phyloP scores from a whole-genome alignment of 768 basidiomycete genomes.

The Roridomyces roridus region DNA sequence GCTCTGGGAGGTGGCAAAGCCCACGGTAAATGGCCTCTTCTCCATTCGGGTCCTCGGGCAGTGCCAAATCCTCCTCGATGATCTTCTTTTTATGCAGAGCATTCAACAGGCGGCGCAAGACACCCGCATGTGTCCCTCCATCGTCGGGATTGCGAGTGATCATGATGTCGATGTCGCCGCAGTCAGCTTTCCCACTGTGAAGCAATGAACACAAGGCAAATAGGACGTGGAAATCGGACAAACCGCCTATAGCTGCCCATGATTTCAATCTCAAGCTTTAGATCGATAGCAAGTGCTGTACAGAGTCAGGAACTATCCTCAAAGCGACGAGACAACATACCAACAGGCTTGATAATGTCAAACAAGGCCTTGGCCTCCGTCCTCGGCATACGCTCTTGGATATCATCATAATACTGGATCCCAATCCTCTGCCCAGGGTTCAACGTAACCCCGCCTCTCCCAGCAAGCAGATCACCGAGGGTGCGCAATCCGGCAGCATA shows the following conservation, averaged over 20 bases:
- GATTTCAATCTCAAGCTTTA: constrained; percentile 75
- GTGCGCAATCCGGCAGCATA: constrained; percentile 78
- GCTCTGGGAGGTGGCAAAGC: constrained; percentile 64
- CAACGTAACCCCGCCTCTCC: constrained; percentile 68
- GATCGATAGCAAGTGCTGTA: constrained; percentile 75
- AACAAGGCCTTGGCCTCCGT: constrained; percentile 38
- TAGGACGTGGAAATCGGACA: constrained; percentile 6
- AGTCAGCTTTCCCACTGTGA: constrained; percentile 77
- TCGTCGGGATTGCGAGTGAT: constrained; percentile 79
- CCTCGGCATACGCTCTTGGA: neutral
- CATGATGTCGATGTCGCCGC: constrained; percentile 92
- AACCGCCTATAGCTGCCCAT: constrained; percentile 92
- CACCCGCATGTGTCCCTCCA: constrained; percentile 77
- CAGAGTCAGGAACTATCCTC: neutral
- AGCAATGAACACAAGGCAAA: constrained; percentile 4
- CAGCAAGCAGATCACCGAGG: constrained; percentile 70
- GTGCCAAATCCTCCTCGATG: constrained; percentile 80
- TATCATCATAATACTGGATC: constrained; percentile 66
- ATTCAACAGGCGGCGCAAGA: constrained; percentile 64
- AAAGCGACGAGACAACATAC: constrained; percentile 38
- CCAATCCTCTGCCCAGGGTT: constrained; percentile 70
- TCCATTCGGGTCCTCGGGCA: constrained; percentile 69
- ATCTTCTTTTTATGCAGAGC: constrained; percentile 63
- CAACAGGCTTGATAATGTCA: constrained; percentile 71
- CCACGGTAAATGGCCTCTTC: constrained; percentile 86